These are phyloP conservation scores for Penicillium glabrum DNA, from an alignment of 2,329 filamentous ascomycete genomes.

Conservation along the genomic window DNA sequence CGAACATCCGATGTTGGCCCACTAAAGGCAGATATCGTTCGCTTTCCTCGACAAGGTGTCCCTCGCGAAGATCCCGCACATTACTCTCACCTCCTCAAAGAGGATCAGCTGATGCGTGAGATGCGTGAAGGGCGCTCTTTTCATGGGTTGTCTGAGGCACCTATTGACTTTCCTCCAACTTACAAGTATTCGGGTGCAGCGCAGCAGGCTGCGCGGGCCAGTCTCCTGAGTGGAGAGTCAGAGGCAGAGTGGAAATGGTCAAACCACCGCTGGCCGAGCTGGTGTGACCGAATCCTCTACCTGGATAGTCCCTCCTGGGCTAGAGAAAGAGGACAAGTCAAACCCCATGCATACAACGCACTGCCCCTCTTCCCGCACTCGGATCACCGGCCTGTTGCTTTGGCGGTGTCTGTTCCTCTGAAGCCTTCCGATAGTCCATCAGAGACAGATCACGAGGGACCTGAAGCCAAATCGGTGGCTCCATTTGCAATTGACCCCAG, in stretches of 20 bases:
- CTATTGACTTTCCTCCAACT: constrained; percentile 80
- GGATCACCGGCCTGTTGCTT: constrained; percentile 82
- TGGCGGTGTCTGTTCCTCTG: constrained; percentile 68
- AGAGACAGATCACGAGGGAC: constrained; percentile 23
- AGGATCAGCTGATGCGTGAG: constrained; percentile 80
- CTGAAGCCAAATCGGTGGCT: constrained; percentile 44
- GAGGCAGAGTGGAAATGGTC: constrained; percentile 69
- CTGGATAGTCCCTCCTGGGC: constrained; percentile 61
- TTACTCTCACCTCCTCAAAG: constrained; percentile 65
- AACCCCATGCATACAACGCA: constrained; percentile 65
- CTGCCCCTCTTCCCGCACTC: constrained; percentile 78
- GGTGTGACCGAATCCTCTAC: constrained; percentile 90
- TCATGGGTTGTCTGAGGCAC: constrained; percentile 74
- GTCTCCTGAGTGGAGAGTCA: constrained; percentile 24
- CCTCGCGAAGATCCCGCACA: constrained; percentile 56
- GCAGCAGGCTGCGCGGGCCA: constrained; percentile 35
- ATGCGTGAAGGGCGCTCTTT: constrained; percentile 67
- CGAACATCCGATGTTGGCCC: constrained; percentile 72
- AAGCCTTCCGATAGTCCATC: constrained; percentile 34
- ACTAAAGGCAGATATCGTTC: constrained; percentile 53
- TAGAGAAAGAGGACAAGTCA: constrained; percentile 43
- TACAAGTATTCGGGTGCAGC: constrained; percentile 74
- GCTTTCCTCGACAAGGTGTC: constrained; percentile 63
- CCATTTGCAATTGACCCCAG: constrained; percentile 59
- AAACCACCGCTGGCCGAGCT: constrained; percentile 79